Base-by-base conservation (phyloP, 441 rosid species). In the Cnidoscolus chayamansa region DNA sequence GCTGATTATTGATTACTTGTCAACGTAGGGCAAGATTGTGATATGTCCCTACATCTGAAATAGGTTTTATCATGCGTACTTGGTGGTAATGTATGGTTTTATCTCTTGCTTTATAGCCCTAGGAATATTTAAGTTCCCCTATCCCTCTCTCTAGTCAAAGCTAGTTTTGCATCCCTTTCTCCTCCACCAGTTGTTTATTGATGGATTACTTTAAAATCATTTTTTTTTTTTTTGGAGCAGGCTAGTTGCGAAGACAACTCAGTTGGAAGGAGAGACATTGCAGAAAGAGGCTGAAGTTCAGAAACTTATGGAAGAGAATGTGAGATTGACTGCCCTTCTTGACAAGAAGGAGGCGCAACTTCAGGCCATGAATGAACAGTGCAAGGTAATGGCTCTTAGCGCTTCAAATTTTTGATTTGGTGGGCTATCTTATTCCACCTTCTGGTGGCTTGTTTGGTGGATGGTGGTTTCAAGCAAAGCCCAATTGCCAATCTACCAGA, bases 281-380 rank as follows among this genome's bases (percentile, higher is more conserved):
- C 97, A 89, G 86, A 91, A 94, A 79, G 97, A 92, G 78, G 83
- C 75, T 1, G 92, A 91, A 76, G 95, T 94, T 68, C 89, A 76
- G 76, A 89, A 91, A 78, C 92, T 94, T 4, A 83, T 92, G 98
- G 92, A 89, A 86, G 97, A 92, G 81, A 94, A 94, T 53, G 86
- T 86, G 84, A 87, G 84, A 81, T 75, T 94, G 74, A 84, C 82
- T 5, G 80, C 90, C 59, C 94, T 87, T 72, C 92, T 94, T 1
- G 97, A 92, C 84, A 92, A 90, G 89, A 90, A 94, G 85, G 97
- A 92, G 76, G 95, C 94, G 61, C 95, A 94, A 78, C 87, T 94
- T 72, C 74, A 82, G 69, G 97, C 96, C 77, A 81, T 91, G 87
- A 91, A 90, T 71, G 97, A 94, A 77, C 98, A 94, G 73, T 94